Conservation (phyloP, 495 filamentous ascomycete genomes). For the Hypoxylon rickii region DNA sequence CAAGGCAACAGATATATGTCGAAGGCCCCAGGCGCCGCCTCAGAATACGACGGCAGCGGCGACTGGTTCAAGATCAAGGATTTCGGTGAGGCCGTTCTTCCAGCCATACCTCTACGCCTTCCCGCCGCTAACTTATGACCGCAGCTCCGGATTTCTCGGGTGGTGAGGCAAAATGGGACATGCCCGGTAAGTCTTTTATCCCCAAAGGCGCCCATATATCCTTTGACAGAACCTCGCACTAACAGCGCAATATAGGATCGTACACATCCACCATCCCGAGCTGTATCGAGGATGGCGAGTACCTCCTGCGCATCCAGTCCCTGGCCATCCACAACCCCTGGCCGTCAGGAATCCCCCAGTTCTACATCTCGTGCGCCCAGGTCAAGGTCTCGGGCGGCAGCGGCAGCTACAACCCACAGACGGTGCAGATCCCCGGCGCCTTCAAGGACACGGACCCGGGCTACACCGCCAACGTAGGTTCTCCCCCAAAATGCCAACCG, state of each 20-base stretch:
- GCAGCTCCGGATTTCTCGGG: conserved; percentile 39
- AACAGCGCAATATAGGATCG: conserved; percentile 27
- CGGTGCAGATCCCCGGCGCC: conserved; percentile 54
- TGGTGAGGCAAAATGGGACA: conserved; percentile 31
- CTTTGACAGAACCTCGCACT: not conserved
- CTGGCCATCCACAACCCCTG: conserved; percentile 57
- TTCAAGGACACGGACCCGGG: conserved; percentile 54
- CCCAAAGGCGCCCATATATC: not conserved
- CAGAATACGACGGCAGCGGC: conserved; percentile 44
- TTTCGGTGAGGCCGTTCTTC: conserved; percentile 31
- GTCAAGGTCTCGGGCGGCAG: conserved; percentile 38
- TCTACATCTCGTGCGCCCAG: conserved; percentile 40
- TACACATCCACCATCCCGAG: conserved; percentile 54
- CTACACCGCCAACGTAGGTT: conserved; percentile 42
- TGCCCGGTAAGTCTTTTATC: conserved; percentile 18
- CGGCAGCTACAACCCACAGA: conserved; percentile 42
- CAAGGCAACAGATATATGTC: conserved; percentile 44
- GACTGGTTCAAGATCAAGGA: conserved; percentile 52
- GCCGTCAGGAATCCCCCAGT: conserved; percentile 43
- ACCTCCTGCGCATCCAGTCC: conserved; percentile 59
- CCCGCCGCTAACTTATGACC: conserved; percentile 4
- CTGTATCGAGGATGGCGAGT: conserved; percentile 55
- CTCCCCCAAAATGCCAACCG: not conserved
- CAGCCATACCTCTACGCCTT: not conserved
- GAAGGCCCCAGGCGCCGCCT: conserved; percentile 46